Base-by-base conservation (phyloP, 164 flowering plant genomes). In the Umbilicus rupestris region DNA sequence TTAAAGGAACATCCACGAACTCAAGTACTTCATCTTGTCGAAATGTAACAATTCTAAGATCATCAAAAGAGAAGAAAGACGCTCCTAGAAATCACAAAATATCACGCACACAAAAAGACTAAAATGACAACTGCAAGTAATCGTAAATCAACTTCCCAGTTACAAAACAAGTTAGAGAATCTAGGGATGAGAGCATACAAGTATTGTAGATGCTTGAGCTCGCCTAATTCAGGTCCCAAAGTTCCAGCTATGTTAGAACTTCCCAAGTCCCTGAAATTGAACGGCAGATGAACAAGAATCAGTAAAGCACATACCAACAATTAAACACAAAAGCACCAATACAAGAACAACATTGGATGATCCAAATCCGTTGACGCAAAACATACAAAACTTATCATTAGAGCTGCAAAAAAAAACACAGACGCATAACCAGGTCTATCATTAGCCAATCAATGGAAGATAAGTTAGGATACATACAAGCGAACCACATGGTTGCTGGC, bases 181-280 rank as follows among this genome's bases (percentile, higher is more conserved):
- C 3, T 11, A 35, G 41, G 55, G 29, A 68, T 39, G 58, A 57
- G 72, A 30, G 7, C 49, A 46, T 85, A 88, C 95, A 88, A 67
- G 81, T 86, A 88, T 66, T 85, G 82, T 7, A 90, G 88, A 75
- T 86, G 81, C 69, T 80, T 37, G 47, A 90, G 89, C 49, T 85
- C 69, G 39, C 85, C 88, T 58, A 90, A 87, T 78, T 90, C 92
- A 14, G 97, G 72, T 14, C 85, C 95, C 77, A 90, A 77, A 63
- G 77, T 71, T 37, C 97, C 97, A 71, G 90, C 80, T 60, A 88
- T 72, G 58, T 88, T 87, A 29, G 97, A 75, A 73, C 86, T 88
- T 1, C 92, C 90, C 85, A 88, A 77, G 69, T 90, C 97, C 76
- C 95, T 90, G 80, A 62, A 73, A 65, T 16, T 12, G 39, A 62